These are phyloP conservation scores for Galeopsis tetrahit DNA, from an alignment of 257 asterid genomes.

Conservation along the genomic window DNA sequence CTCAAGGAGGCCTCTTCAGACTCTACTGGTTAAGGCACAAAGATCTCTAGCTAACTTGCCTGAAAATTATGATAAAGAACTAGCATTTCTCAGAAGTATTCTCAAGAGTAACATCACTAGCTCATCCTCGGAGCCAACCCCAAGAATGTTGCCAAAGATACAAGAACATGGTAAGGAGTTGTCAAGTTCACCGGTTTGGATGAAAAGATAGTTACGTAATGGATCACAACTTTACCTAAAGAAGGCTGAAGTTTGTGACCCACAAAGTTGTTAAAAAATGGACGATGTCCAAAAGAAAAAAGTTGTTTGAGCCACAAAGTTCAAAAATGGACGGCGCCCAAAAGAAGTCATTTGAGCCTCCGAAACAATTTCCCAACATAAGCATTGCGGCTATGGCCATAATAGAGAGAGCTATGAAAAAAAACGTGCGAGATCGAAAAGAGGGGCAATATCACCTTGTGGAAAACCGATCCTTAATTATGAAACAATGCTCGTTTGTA, in stretches of 20 bases:
- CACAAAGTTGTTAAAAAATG: constrained; percentile 41
- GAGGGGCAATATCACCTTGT: too few species aligned
- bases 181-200: constrained; percentile 65
- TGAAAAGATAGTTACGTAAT: constrained; percentile 61
- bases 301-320: constrained; percentile 29
- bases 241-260: constrained; percentile 48
- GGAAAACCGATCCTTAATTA: too few species aligned
- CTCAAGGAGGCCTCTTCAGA: constrained; percentile 51
- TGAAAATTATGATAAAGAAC: neutral
- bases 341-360: too few species aligned
- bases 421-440: too few species aligned
- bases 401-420: too few species aligned
- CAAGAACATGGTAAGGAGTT: constrained; percentile 21
- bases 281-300: constrained; percentile 51
- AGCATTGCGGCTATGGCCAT: too few species aligned
- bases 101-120: constrained; percentile 26
- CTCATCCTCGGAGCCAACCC: constrained; percentile 33
- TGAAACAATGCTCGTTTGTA: too few species aligned
- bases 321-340: too few species aligned
- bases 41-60: constrained; percentile 37
- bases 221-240: constrained; percentile 30
- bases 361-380: too few species aligned
- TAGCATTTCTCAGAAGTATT: constrained; percentile 26
- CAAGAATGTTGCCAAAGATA: neutral
- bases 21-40: constrained; percentile 47